These are phyloP conservation scores for Boletales sp. DNA, from an alignment of 768 basidiomycete species.

Conservation along the genomic window DNA sequence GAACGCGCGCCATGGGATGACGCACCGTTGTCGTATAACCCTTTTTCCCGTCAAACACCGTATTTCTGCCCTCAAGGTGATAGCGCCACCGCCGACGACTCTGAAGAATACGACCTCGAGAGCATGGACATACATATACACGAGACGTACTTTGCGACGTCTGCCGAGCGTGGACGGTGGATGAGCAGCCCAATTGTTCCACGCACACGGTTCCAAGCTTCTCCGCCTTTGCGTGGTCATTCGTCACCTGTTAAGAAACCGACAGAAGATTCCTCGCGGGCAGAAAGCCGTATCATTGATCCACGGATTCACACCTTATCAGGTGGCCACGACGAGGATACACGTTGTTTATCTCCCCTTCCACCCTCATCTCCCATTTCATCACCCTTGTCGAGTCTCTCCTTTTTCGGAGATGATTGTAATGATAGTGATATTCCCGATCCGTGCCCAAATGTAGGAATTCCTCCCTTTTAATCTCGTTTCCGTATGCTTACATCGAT, in stretches of 20 bases:
- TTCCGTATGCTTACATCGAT: constrained; percentile 1
- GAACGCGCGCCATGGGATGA: constrained; percentile 2
- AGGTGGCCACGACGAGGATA: constrained; percentile 15
- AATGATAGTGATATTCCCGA: constrained; percentile 9
- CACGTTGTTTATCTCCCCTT: constrained; percentile 22
- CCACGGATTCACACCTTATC: background rate
- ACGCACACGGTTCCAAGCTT: constrained; percentile 11
- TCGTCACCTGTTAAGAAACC: constrained; percentile 22
- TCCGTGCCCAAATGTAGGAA: constrained; percentile 28
- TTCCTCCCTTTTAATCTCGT: constrained; percentile 8
- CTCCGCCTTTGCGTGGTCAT: constrained; percentile 13
- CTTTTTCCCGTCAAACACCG: background rate
- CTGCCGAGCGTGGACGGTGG: constrained; percentile 60
- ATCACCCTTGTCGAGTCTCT: constrained; percentile 39
- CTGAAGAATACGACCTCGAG: constrained; percentile 30
- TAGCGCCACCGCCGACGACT: constrained; percentile 17
- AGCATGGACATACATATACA: constrained; percentile 35
- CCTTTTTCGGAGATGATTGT: constrained; percentile 30
- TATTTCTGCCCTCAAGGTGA: constrained; percentile 9
- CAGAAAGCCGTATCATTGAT: background rate
- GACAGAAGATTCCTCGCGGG: constrained; percentile 5
- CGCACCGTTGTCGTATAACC: background rate
- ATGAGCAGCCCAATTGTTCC: constrained; percentile 45
- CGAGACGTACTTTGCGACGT: constrained; percentile 51
- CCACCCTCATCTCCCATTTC: constrained; percentile 44